A percentile compares a stretch with the other conserved stretches of the same genome.
Conservation (phyloP, 2,329 filamentous ascomycete genomes). For the Microcyclospora pomicola region DNA sequence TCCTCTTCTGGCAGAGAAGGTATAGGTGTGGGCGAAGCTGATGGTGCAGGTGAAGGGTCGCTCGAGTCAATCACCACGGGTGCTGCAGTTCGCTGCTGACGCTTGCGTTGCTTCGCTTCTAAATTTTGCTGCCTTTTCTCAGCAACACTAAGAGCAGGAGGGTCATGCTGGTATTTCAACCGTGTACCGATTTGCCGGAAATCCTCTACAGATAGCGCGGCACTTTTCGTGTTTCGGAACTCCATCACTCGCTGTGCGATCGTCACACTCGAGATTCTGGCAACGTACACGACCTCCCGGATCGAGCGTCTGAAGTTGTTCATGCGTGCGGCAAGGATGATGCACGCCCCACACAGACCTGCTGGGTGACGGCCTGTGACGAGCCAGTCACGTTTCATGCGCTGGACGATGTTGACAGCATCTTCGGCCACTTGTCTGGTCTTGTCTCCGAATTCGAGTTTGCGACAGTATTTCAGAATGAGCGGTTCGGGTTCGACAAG, state of each 20-base stretch:
- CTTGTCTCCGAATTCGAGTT: slow-evolving; percentile 76
- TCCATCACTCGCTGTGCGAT: slow-evolving; percentile 85
- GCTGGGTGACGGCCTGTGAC: slow-evolving; percentile 84
- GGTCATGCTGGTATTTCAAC: slow-evolving; percentile 61
- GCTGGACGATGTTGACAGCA: slow-evolving; percentile 71
- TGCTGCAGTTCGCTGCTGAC: slow-evolving; percentile 10
- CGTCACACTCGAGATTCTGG: slow-evolving; percentile 89
- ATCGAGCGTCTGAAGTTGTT: slow-evolving; percentile 93
- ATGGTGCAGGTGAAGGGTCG: background rate
- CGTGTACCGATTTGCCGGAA: slow-evolving; percentile 57
- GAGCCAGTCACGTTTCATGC: slow-evolving; percentile 98
- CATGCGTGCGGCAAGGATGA: slow-evolving; percentile 92
- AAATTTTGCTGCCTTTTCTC: slow-evolving; percentile 33
- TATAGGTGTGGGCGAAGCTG: background rate
- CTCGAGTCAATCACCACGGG: background rate
- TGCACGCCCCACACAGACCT: slow-evolving; percentile 83
- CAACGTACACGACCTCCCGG: slow-evolving; percentile 91
- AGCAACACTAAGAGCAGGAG: slow-evolving; percentile 66
- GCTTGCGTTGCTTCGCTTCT: slow-evolving; percentile 18
- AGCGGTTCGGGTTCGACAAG: slow-evolving; percentile 72
- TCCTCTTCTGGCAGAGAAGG: background rate
- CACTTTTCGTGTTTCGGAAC: slow-evolving; percentile 76
- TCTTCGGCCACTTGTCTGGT: slow-evolving; percentile 78
- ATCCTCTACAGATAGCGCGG: slow-evolving; percentile 73
- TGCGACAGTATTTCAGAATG: slow-evolving; percentile 79